Base-by-base conservation (phyloP, 2,329 filamentous ascomycete genomes). In the Knoxdaviesia proteae region DNA sequence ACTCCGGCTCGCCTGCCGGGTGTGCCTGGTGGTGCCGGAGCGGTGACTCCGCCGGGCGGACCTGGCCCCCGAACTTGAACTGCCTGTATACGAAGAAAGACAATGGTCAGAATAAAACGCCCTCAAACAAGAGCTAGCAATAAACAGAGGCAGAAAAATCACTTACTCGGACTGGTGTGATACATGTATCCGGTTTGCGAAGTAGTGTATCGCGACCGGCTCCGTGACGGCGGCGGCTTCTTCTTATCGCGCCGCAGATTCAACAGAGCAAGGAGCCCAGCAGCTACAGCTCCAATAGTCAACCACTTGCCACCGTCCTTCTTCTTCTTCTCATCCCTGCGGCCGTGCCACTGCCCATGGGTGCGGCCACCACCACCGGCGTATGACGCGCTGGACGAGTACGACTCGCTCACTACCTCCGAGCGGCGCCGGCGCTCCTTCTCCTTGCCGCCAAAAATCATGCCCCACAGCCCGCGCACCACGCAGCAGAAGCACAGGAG, bases 401-500 rank as follows among this genome's bases (percentile, higher is more conserved):
- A 73, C 38, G 81, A 75, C 54, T 81, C 75, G 51, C 20, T 20
- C 20, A 20, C 20, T 44, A 46, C 20, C 42, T 34, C 11, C 44
- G 42, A 20, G 40, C 37, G 60, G 42, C 58, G 59, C 49, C 58
- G 59, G 48, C 61, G 57, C 50, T 63, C 62, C 52, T 65, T 67
- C 49, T 63, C 63, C 50, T 63, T 63, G 51, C 73, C 67, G 33
- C 77, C 77, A 48, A 83, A 71, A 49, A 81, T 56, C 40, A 69
- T 67, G 48, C 72, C 65, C 67, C 74, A 80, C 38, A 77, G 61
- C 9, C 71, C 71, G 48, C 69, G 67, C 45, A 69, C 66, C 46
- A 77, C 75, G 63, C 79, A 83, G 67, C 75, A 86, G 61, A 82
- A 76, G 64, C 79, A 84, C 52, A 86, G 60, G 6, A 82, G 67